Percentiles rank a stretch among this genome's conserved stretches.
Conservation (phyloP, 2,329 filamentous ascomycete species). For the Parascedosporium putredinis region DNA sequence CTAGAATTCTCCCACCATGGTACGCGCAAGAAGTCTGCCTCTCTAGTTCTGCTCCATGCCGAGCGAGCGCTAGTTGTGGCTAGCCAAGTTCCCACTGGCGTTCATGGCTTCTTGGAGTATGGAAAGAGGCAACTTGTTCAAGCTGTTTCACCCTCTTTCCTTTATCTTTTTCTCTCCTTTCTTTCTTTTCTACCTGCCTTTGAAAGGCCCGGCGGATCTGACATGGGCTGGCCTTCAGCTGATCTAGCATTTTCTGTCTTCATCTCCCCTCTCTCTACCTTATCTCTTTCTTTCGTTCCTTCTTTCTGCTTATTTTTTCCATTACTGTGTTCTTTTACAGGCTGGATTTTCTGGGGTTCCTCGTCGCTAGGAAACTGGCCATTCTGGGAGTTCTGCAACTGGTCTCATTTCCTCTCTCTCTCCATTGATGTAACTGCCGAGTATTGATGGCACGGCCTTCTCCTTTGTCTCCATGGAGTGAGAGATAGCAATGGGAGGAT, state of each 20-base stretch:
- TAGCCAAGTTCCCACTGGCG: no score
- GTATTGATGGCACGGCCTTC: not conserved
- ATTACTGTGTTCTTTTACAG: not conserved
- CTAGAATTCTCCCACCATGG: no score
- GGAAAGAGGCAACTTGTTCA: no score
- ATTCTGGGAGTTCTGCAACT: no score
- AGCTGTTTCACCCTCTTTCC: no score
- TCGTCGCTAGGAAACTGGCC: not conserved
- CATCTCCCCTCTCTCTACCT: not conserved
- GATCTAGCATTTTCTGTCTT: not conserved
- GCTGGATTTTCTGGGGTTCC: not conserved
- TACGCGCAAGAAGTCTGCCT: no score
- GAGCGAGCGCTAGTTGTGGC: no score
- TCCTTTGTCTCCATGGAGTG: not conserved
- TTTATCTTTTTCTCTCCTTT: not conserved
- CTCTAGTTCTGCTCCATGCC: not conserved
- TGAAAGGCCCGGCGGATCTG: not conserved
- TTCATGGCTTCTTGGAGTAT: no score
- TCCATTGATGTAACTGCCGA: no score
- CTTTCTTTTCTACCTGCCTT: not conserved
- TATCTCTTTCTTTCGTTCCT: not conserved
- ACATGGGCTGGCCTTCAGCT: not conserved
- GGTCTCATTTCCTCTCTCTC: not conserved
- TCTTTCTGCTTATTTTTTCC: not conserved
- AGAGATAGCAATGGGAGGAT: not conserved